phyloP scores from a whole-genome alignment of 73 alveolate genomes.

The Paramecium biaurelia region DNA sequence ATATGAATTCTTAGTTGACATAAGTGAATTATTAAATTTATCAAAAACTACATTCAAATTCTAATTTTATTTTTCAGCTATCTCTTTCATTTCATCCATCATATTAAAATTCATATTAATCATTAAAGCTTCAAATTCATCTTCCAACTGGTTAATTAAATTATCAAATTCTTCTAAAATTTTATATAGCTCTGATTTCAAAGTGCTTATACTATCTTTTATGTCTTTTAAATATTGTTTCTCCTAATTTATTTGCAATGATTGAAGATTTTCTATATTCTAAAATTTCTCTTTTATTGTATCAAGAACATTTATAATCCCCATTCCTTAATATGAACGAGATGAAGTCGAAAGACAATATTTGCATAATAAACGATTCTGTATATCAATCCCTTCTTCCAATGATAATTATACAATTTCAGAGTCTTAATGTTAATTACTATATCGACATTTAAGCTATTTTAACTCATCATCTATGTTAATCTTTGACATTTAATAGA shows the following conservation, averaged over 20 bases:
- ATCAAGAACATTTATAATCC: background rate
- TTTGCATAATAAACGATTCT: background rate
- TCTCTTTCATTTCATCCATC: background rate
- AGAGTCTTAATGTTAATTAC: background rate
- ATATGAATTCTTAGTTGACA: background rate
- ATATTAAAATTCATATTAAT: background rate
- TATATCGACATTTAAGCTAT: background rate
- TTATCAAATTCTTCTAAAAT: background rate
- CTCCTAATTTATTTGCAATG: background rate
- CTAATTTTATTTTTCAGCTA: background rate
- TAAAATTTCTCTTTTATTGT: background rate
- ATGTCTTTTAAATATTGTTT: background rate
- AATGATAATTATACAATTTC: background rate
- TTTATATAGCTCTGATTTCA: background rate
- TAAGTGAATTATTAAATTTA: background rate
- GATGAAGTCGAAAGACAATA: background rate
- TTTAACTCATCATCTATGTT: background rate
- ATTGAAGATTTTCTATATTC: background rate
- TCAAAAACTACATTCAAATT: background rate
- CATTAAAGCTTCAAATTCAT: background rate
- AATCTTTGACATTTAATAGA: background rate
- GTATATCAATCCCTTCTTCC: background rate
- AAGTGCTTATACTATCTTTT: background rate
- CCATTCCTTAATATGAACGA: background rate
- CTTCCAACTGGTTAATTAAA: background rate